Percentiles rank a stretch among this genome's conserved stretches.
These are phyloP conservation scores for Skeletonema costatum DNA, from an alignment of 108 stramenopile species.

Conservation along the genomic window DNA sequence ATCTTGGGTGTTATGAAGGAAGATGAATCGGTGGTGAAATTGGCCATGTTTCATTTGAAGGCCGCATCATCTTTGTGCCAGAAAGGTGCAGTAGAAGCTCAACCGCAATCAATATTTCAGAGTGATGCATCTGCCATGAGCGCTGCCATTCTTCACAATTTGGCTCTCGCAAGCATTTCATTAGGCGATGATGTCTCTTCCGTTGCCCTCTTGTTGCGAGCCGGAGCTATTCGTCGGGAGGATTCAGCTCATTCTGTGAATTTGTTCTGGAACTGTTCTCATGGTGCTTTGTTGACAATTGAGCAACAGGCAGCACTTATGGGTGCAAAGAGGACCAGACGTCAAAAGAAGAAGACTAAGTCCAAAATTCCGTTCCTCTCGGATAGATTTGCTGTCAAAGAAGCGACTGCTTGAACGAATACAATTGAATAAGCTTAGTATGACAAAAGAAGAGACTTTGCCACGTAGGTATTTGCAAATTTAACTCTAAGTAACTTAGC, in stretches of 20 bases:
- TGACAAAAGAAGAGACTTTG: not conserved
- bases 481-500: not conserved
- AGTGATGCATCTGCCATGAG: constrained; percentile 9
- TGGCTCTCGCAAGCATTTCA: constrained; percentile 29
- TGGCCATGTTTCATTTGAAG: constrained; percentile 41
- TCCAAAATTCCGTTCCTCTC: constrained; percentile 10
- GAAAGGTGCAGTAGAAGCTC: not conserved
- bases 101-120: not conserved
- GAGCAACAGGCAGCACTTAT: constrained; percentile 31
- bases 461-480: not conserved
- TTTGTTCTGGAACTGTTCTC: constrained; percentile 26
- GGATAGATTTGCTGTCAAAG: constrained; percentile 8
- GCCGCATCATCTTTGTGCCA: constrained; percentile 25
- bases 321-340: constrained; percentile 6
- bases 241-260: not conserved
- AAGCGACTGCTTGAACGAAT: not conserved
- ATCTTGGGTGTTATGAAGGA: constrained; percentile 29
- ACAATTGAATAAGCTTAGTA: not conserved
- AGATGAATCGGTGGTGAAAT: constrained; percentile 17
- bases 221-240: constrained; percentile 28
- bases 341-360: constrained; percentile 2
- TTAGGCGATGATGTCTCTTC: constrained; percentile 30
- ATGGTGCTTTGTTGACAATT: constrained; percentile 23
- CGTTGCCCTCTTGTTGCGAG: constrained; percentile 18
- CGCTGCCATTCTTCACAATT: constrained; percentile 39